Percentiles rank a stretch among this genome's conserved stretches.
phyloP scores from a whole-genome alignment of 139 green algal genomes.

The Tetradesmus lagerheimii region DNA sequence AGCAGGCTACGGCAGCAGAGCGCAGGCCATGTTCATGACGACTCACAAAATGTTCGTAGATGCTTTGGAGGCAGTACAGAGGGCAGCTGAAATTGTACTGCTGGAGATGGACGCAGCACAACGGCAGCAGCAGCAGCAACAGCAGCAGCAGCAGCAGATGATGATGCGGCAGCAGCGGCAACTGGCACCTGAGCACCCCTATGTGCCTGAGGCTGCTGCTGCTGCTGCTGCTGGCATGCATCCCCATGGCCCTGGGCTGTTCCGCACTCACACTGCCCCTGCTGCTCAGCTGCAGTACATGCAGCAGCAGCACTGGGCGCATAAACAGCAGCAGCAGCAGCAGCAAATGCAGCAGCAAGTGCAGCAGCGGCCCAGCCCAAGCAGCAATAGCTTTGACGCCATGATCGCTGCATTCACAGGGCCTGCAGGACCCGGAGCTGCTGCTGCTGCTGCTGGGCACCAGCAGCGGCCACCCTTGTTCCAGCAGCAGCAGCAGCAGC shows the following conservation, averaged over 20 bases:
- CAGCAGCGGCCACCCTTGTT: neutral
- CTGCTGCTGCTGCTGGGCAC: neutral
- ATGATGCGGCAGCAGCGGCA: neutral
- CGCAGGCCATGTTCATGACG: neutral
- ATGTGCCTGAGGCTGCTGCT: neutral
- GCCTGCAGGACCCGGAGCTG: neutral
- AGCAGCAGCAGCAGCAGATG: neutral
- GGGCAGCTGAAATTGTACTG: neutral
- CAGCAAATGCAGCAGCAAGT: neutral
- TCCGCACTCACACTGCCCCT: neutral
- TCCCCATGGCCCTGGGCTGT: neutral
- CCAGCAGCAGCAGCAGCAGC: slow-evolving; percentile 9
- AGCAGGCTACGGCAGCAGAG: neutral
- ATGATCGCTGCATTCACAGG: neutral
- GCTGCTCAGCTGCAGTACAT: slow-evolving; percentile 6
- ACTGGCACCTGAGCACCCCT: neutral
- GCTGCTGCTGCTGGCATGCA: slow-evolving; percentile 6
- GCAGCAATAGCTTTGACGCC: neutral
- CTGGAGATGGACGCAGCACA: neutral
- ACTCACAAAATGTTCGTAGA: neutral
- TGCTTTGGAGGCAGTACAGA: neutral
- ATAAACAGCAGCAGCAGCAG: neutral
- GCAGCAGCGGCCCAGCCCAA: neutral
- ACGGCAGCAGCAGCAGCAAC: neutral
- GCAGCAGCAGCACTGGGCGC: neutral